These are phyloP conservation scores for Colletotrichum zoysiae DNA, from an alignment of 2,329 filamentous ascomycete genomes.

Conservation along the genomic window DNA sequence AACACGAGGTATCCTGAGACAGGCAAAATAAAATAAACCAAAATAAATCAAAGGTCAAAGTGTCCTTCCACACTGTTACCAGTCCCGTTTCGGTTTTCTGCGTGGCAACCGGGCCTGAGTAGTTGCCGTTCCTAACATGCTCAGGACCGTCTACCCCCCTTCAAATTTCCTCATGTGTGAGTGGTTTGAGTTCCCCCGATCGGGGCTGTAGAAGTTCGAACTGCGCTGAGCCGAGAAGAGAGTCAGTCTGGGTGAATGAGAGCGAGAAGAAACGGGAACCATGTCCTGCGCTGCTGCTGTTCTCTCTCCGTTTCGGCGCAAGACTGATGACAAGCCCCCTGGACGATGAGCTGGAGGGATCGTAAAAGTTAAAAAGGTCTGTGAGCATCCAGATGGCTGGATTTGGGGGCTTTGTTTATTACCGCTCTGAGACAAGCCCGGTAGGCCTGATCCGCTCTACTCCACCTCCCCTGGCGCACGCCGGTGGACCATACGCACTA, in stretches of 20 bases:
- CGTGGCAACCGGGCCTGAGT: conserved; percentile 3
- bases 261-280: conserved; percentile 8
- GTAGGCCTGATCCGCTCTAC: conserved; percentile 24
- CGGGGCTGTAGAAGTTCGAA: conserved; percentile 10
- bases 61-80: conserved; percentile 37
- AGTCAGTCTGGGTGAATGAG: conserved; percentile 8
- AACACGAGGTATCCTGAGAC: not conserved
- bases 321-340: conserved; percentile 37
- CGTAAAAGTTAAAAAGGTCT: conserved; percentile 41
- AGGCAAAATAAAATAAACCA: too few species aligned
- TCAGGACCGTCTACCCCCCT: not conserved
- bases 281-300: conserved; percentile 9
- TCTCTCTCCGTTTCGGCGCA: conserved; percentile 8
- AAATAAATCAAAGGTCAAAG: conserved; percentile 3
- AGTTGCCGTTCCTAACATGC: not conserved
- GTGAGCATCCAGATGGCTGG: conserved; percentile 41
- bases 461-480: conserved; percentile 31
- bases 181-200: conserved; percentile 37
- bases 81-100: conserved; percentile 34
- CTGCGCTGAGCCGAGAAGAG: conserved; percentile 10
- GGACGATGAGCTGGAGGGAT: conserved; percentile 41
- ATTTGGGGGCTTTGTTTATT: conserved; percentile 42
- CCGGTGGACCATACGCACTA: conserved; percentile 27
- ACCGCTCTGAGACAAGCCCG: conserved; percentile 39
- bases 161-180: conserved; percentile 15